Percentiles rank a stretch among this genome's conserved stretches.
phyloP scores from a whole-genome alignment of 805 yeast species.

The Yarrowia sp. region DNA sequence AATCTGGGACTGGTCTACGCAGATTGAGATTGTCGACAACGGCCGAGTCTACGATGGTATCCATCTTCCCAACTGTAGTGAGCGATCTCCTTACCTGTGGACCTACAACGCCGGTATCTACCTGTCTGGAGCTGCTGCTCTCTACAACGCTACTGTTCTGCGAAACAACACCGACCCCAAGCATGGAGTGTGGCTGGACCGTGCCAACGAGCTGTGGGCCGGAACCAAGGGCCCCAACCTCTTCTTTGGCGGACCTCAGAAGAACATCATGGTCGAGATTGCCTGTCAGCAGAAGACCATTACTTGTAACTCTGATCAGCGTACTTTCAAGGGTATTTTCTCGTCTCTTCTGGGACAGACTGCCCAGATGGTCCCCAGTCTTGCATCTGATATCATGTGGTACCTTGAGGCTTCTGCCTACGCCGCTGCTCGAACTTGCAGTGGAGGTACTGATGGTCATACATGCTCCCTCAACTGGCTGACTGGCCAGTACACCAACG shows the following conservation, averaged over 20 bases:
- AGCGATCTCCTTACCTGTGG: slow-evolving; percentile 59
- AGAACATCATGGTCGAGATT: slow-evolving; percentile 61
- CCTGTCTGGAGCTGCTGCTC: slow-evolving; percentile 66
- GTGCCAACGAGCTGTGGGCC: slow-evolving; percentile 50
- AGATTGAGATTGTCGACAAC: slow-evolving; percentile 41
- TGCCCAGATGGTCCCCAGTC: slow-evolving; percentile 56
- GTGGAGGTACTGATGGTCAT: slow-evolving; percentile 76
- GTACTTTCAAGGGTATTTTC: slow-evolving; percentile 70
- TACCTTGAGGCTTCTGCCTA: slow-evolving; percentile 52
- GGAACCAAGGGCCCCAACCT: slow-evolving; percentile 46
- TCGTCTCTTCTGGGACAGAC: slow-evolving; percentile 65
- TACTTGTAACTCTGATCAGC: slow-evolving; percentile 69
- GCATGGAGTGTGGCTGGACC: slow-evolving; percentile 57
- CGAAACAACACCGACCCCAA: slow-evolving; percentile 44
- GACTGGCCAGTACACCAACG: slow-evolving; percentile 56
- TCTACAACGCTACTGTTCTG: slow-evolving; percentile 49
- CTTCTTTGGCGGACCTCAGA: slow-evolving; percentile 44
- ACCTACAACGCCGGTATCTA: slow-evolving; percentile 70
- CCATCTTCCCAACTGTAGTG: slow-evolving; percentile 49
- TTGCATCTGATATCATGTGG: slow-evolving; percentile 44
- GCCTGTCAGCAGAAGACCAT: slow-evolving; percentile 59
- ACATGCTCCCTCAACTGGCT: slow-evolving; percentile 83
- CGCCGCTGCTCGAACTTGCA: slow-evolving; percentile 76
- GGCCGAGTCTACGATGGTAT: slow-evolving; percentile 71
- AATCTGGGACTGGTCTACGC: slow-evolving; percentile 74